These are phyloP conservation scores for Colletotrichum orbiculare DNA, from an alignment of 2,329 filamentous ascomycete species.

Conservation along the genomic window DNA sequence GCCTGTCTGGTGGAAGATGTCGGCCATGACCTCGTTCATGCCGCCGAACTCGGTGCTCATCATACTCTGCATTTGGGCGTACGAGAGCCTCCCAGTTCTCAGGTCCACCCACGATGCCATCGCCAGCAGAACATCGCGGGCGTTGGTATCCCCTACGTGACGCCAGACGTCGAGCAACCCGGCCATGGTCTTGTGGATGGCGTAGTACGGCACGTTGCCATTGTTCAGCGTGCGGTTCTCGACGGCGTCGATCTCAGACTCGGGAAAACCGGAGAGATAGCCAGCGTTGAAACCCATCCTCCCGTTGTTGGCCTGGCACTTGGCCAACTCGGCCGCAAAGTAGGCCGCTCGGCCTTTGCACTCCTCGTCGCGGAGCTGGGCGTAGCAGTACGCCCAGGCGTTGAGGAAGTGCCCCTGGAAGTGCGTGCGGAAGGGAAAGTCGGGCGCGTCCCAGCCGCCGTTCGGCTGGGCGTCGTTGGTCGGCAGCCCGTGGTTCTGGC, in stretches of 20 bases:
- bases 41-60: constrained; percentile 63
- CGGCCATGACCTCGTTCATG: constrained; percentile 63
- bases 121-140: constrained; percentile 55
- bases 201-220: constrained; percentile 65
- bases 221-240: constrained; percentile 56
- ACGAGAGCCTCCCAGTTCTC: constrained; percentile 55
- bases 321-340: constrained; percentile 59
- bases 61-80: constrained; percentile 58
- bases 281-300: constrained; percentile 55
- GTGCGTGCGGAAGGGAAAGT: constrained; percentile 64
- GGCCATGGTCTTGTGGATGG: constrained; percentile 64
- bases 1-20: constrained; percentile 58
- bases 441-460: constrained; percentile 64
- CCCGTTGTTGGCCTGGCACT: constrained; percentile 62
- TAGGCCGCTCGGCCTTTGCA: constrained; percentile 58
- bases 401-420: constrained; percentile 62
- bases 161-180: constrained; percentile 63
- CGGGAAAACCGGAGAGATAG: constrained; percentile 63
- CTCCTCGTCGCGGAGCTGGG: constrained; percentile 51
- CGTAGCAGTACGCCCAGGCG: constrained; percentile 62
- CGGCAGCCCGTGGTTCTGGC: constrained; percentile 56
- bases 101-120: constrained; percentile 61
- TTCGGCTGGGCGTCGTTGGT: constrained; percentile 58
- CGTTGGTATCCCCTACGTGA: constrained; percentile 53
- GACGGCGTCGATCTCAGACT: constrained; percentile 59